Conservation (phyloP, 306 rosid genomes). For the Rosa persica region DNA sequence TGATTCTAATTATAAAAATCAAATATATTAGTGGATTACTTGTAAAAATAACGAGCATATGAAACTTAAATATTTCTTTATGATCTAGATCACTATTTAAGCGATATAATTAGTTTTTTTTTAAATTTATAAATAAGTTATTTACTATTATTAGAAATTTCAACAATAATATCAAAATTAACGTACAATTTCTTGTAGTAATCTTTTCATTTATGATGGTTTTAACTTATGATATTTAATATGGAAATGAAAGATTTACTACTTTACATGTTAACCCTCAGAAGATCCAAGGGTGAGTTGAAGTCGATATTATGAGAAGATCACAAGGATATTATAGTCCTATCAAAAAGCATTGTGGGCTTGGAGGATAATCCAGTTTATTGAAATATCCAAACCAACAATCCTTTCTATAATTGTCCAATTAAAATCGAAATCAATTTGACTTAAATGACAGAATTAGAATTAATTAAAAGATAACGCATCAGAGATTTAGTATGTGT, state of each 20-base stretch:
- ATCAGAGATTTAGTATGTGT: background rate
- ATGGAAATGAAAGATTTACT: background rate
- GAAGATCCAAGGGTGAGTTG: background rate
- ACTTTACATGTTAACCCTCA: no score
- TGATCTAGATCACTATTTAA: background rate
- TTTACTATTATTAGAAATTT: background rate
- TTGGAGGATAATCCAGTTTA: background rate
- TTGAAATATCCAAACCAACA: background rate
- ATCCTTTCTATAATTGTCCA: background rate
- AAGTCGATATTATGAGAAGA: background rate
- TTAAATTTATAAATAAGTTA: no score
- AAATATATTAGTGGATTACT: no score
- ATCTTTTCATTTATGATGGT: background rate
- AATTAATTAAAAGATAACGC: background rate
- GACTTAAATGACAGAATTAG: background rate
- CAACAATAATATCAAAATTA: background rate
- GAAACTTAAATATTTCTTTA: no score
- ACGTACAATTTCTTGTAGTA: background rate
- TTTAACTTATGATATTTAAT: background rate
- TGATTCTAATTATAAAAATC: no score
- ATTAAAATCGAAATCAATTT: background rate
- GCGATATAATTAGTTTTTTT: no score
- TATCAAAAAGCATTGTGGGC: background rate
- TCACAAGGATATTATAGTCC: background rate
- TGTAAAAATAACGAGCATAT: no score